phyloP scores from a whole-genome alignment of 1,139 yeast genomes.

The Pneumocystis wakefieldiae region DNA sequence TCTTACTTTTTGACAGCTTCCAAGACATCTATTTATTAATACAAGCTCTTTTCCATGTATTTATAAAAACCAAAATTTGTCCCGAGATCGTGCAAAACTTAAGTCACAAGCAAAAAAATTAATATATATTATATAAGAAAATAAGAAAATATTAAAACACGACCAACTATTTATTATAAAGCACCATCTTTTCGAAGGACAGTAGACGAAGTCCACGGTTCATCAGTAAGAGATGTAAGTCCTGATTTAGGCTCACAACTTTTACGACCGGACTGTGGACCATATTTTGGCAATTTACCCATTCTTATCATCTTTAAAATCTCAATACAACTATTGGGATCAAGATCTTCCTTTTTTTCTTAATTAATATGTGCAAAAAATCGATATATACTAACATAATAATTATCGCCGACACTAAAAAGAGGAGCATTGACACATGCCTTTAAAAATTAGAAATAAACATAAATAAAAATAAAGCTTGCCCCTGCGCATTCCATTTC shows the following conservation, averaged over 20 bases:
- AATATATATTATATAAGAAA: background rate
- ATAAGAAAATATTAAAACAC: background rate
- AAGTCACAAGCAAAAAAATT: background rate
- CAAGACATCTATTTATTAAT: background rate
- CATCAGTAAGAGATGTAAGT: background rate
- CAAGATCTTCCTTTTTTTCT: conserved; percentile 45
- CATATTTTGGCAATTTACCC: conserved; percentile 47
- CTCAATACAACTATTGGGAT: conserved; percentile 47
- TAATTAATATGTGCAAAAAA: background rate
- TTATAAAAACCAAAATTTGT: background rate
- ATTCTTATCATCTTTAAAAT: conserved; percentile 49
- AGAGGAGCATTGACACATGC: conserved; percentile 89
- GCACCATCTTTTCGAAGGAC: conserved; percentile 8
- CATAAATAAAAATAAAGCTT: background rate
- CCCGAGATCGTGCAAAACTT: background rate
- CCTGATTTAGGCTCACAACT: conserved; percentile 51
- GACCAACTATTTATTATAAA: background rate
- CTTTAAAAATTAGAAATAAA: background rate
- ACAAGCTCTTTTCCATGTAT: background rate
- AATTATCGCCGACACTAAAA: conserved; percentile 74
- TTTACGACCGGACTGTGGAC: conserved; percentile 56
- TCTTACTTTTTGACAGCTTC: background rate
- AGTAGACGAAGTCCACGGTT: conserved; percentile 7
- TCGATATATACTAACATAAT: conserved; percentile 24
- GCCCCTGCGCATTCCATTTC: conserved; percentile 79